Conservation (phyloP, 106 monocot species). For the Narthecium ossifragum region DNA sequence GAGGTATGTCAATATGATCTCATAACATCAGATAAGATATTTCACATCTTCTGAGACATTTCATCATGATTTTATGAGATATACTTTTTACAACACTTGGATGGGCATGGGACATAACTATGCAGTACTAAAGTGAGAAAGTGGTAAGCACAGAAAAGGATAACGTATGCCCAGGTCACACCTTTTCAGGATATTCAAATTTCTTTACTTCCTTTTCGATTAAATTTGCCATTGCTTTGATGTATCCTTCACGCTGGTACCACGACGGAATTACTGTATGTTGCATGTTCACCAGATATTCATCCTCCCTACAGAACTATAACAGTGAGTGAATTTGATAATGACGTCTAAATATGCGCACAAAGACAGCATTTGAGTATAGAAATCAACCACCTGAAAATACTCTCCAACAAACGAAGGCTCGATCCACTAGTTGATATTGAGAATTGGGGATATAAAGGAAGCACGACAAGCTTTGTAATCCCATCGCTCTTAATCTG, state of each 20-base stretch:
- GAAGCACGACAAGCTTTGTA: constrained; percentile 98
- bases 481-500: constrained; percentile 96
- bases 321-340: constrained; percentile 13
- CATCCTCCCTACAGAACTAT: constrained; percentile 75
- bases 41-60: no score
- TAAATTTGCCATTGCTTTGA: constrained; percentile 76
- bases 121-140: no score
- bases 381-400: constrained; percentile 68
- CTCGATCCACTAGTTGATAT: constrained; percentile 99
- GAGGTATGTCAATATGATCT: no score
- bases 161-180: constrained; percentile 8
- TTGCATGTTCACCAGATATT: constrained; percentile 95
- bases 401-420: constrained; percentile 90
- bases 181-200: constrained; percentile 67
- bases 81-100: no score
- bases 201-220: constrained; percentile 69
- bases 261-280: constrained; percentile 95
- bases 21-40: no score
- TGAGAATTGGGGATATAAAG: constrained; percentile 97
- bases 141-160: background rate
- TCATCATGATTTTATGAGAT: no score
- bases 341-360: constrained; percentile 4
- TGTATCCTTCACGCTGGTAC: constrained; percentile 93
- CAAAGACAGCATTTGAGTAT: background rate
- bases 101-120: no score